phyloP scores from a whole-genome alignment of 2,329 filamentous ascomycete species.

The Xylaria arbuscula region DNA sequence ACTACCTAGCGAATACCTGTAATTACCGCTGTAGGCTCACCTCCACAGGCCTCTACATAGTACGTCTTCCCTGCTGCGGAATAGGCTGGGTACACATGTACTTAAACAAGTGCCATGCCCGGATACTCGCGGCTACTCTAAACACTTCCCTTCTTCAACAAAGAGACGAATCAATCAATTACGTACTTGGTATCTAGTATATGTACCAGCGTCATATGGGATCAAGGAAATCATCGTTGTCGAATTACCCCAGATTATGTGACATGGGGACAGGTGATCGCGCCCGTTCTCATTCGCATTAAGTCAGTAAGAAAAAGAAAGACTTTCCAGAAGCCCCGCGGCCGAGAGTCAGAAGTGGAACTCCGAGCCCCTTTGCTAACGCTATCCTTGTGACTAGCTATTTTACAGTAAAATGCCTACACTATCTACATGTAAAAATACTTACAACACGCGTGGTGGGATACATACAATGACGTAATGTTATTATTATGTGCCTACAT shows the following conservation, averaged over 20 bases:
- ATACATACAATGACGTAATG: background rate
- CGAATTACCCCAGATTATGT: too few relatives aligned
- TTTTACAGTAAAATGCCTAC: background rate
- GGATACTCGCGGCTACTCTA: background rate
- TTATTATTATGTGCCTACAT: too few relatives aligned
- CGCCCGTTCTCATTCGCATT: background rate
- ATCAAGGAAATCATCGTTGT: too few relatives aligned
- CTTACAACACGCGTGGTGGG: background rate
- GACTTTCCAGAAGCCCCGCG: background rate
- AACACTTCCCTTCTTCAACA: background rate
- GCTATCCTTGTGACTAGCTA: background rate
- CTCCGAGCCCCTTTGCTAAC: background rate
- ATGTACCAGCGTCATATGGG: too few relatives aligned
- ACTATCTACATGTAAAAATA: background rate
- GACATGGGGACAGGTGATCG: too few relatives aligned
- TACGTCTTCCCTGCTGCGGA: background rate
- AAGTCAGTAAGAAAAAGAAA: background rate
- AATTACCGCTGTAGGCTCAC: background rate
- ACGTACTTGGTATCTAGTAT: too few relatives aligned
- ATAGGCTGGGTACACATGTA: background rate
- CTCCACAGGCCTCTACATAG: background rate
- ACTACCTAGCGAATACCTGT: slow-evolving; percentile 6
- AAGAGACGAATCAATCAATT: background rate
- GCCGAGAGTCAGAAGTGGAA: background rate
- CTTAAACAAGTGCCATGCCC: background rate